These are phyloP conservation scores for Aspergillus ostianus DNA, from an alignment of 495 filamentous ascomycete genomes.

Conservation along the genomic window DNA sequence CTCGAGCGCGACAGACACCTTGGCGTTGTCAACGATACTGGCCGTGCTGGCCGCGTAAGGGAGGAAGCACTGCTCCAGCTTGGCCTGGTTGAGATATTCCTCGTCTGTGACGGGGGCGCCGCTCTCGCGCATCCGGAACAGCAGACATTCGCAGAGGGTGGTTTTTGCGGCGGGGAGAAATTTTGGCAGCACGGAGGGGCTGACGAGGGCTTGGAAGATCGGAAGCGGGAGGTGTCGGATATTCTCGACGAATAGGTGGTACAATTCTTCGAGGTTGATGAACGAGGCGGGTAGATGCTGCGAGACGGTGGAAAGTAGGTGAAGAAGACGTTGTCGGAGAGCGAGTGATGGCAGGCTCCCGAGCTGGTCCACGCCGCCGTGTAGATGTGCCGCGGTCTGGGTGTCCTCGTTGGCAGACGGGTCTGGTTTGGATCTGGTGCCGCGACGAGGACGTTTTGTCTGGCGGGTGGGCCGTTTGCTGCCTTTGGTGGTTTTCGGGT, in stretches of 20 bases:
- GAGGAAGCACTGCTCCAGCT: slow-evolving; percentile 67
- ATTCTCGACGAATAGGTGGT: slow-evolving; percentile 63
- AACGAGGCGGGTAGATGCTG: slow-evolving; percentile 42
- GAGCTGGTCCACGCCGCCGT: slow-evolving; percentile 31
- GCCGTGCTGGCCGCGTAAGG: slow-evolving; percentile 67
- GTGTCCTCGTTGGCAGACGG: background rate
- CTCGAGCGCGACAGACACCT: slow-evolving; percentile 76
- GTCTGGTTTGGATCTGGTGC: slow-evolving; percentile 19
- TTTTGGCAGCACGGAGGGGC: slow-evolving; percentile 47
- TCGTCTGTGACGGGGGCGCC: slow-evolving; percentile 50
- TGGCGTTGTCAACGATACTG: slow-evolving; percentile 70
- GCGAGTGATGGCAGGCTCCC: slow-evolving; percentile 58
- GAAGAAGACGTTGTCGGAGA: slow-evolving; percentile 64
- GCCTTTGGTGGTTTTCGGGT: background rate
- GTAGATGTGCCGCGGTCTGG: slow-evolving; percentile 1
- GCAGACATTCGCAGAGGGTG: slow-evolving; percentile 62
- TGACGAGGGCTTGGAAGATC: slow-evolving; percentile 70
- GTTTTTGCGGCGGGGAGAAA: slow-evolving; percentile 49
- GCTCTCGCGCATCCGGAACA: slow-evolving; percentile 60
- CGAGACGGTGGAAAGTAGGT: slow-evolving; percentile 51
- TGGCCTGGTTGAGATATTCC: slow-evolving; percentile 50
- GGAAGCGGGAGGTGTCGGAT: slow-evolving; percentile 65
- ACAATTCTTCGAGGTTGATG: slow-evolving; percentile 55
- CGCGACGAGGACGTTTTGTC: slow-evolving; percentile 36
- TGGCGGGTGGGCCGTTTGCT: slow-evolving; percentile 17